phyloP scores from a whole-genome alignment of 2,329 filamentous ascomycete species.

The Fusarium subtropicale region DNA sequence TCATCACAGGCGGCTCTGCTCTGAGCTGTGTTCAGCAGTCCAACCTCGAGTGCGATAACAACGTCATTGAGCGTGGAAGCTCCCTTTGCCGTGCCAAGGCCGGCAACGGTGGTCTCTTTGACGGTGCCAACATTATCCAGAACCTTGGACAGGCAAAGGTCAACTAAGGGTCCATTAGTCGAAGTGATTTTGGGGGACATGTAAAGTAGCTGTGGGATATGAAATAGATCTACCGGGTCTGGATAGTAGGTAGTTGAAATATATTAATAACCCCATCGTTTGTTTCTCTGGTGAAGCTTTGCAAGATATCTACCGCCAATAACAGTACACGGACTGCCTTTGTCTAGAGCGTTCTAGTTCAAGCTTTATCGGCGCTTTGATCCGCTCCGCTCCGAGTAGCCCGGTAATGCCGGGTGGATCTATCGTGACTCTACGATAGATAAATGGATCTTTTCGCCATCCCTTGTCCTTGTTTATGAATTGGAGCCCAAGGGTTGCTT shows the following conservation, averaged over 20 bases:
- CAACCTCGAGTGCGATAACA: conserved; percentile 9
- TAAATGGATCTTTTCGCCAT: conserved; percentile 1
- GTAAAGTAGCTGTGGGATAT: conserved; percentile 3
- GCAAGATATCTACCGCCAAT: neutral
- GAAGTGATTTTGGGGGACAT: neutral
- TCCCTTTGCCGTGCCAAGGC: conserved; percentile 16
- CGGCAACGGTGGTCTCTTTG: neutral
- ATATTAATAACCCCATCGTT: conserved; percentile 3
- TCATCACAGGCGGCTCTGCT: neutral
- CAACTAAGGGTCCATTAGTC: neutral
- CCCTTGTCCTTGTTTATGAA: conserved; percentile 1
- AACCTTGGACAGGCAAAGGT: conserved; percentile 8
- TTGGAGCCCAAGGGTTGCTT: conserved; percentile 31
- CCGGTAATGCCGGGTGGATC: conserved; percentile 33
- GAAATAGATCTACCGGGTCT: conserved; percentile 2
- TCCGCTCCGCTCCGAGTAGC: conserved; percentile 27
- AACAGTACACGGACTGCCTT: neutral
- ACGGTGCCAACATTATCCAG: conserved; percentile 16
- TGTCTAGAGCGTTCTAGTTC: conserved; percentile 32
- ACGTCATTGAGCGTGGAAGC: conserved; percentile 14
- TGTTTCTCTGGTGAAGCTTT: neutral
- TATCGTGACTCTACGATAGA: neutral
- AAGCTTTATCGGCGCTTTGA: conserved; percentile 35
- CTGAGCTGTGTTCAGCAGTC: conserved; percentile 15
- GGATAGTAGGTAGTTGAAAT: conserved; percentile 9